These are phyloP conservation scores for Vickermania spadyakhi DNA, from an alignment of 208 protist species.

Conservation along the genomic window DNA sequence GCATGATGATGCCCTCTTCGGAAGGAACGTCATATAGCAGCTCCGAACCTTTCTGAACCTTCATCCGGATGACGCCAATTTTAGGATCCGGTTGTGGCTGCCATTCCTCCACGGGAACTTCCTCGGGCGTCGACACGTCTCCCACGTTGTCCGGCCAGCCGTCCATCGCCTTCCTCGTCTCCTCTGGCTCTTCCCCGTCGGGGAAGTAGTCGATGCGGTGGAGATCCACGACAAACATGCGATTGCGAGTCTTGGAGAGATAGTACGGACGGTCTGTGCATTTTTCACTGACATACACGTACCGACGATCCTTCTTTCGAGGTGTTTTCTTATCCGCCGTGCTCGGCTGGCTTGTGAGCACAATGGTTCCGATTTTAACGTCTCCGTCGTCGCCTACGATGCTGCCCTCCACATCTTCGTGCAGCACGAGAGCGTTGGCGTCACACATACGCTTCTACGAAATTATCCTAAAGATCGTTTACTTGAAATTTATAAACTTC, in stretches of 20 bases:
- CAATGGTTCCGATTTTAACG: background rate
- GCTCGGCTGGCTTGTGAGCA: background rate
- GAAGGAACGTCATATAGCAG: background rate
- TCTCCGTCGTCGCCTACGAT: background rate
- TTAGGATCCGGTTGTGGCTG: background rate
- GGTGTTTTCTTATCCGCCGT: background rate
- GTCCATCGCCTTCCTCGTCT: background rate
- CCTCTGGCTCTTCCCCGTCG: background rate
- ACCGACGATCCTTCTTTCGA: background rate
- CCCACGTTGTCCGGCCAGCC: background rate
- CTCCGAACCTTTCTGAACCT: background rate
- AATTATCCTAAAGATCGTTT: too few species aligned
- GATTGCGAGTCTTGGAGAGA: background rate
- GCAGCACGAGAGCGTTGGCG: too few species aligned
- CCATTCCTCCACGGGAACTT: background rate
- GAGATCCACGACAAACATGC: background rate
- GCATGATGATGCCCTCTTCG: background rate
- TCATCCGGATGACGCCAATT: background rate
- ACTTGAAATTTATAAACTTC: too few species aligned
- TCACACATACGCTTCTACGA: too few species aligned
- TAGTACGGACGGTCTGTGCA: background rate
- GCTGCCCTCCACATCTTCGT: background rate
- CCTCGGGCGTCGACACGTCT: background rate
- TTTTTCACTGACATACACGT: background rate
- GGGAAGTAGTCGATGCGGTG: background rate